Evolutionary conservation across 2,329 filamentous ascomycete species (phyloP), one percentile per base, ranked within the genome.

Genomic region (Aspergillus sp.): DNA sequence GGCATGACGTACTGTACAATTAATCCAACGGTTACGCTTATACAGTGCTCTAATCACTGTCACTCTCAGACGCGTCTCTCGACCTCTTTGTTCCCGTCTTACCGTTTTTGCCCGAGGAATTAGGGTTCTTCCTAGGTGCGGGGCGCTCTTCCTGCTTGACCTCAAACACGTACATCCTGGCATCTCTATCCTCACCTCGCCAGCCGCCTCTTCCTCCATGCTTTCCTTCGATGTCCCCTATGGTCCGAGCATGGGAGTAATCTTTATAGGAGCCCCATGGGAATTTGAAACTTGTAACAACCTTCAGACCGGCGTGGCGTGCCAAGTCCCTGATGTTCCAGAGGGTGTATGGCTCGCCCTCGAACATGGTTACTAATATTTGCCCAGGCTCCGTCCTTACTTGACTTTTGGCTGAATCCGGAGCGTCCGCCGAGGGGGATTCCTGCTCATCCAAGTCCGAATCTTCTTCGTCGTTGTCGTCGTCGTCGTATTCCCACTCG

Each of bases 291-390:
- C 77, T 81, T 46, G 78, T 79, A 14, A 79, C 74, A 57, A 81
- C 76, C 61, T 71, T 69, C 63, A 81, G 57, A n/a, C 79, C 77
- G 47, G 75, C 74, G 70, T 96, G 91, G 6, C 94, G 84, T 2
- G 86, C 95, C 29, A 99, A 81, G 78, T 97, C 94, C 39, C 88
- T 85, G 26, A 98, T 84, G 78, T 98, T 97, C 95, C 95, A 99
- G 1, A 97, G 83, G 2, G 92, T 94, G 74, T 99, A 99, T 0
- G 95, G 95, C 75, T 96, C 90, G 59, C 90, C 90, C 75, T 97
- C 94, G 74, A 99, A 99, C 10, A 98, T 79, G 0, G 92, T 96
- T 22, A 98, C 87, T 55, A 96, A 77, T 56, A 97, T 87, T 67
- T 84, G 76, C 5, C 80, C 80, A n/a, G 74, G 73, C 4, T 69